Evolutionary conservation across 495 filamentous ascomycete genomes (phyloP).

Genomic region (Neurospora cerealis): DNA sequence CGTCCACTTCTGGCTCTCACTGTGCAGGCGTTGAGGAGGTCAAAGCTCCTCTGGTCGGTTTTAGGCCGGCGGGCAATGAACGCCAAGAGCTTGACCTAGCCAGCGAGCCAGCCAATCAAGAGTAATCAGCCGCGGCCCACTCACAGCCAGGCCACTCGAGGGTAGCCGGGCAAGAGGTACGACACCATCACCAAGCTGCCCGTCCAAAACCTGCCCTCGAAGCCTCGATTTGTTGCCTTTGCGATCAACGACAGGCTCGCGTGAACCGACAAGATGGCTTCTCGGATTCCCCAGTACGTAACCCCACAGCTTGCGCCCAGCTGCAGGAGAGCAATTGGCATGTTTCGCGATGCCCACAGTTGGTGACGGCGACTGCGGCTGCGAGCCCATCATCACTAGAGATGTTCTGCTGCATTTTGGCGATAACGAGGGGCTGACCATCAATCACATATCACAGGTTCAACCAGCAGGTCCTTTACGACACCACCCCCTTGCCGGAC

Average conservation of each 20-base stretch:
- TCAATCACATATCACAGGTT: slow-evolving; percentile 50
- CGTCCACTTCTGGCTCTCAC: neutral
- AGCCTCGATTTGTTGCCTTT: slow-evolving; percentile 2
- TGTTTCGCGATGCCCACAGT: neutral
- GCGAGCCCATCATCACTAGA: neutral
- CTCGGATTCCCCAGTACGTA: slow-evolving; percentile 41
- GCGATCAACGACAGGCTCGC: slow-evolving; percentile 15
- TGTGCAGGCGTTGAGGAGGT: neutral
- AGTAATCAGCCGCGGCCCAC: neutral
- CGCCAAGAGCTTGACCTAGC: neutral
- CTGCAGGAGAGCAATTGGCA: slow-evolving; percentile 14
- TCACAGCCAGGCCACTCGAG: neutral
- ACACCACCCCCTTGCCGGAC: slow-evolving; percentile 90
- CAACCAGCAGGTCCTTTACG: slow-evolving; percentile 83
- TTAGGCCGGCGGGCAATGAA: neutral
- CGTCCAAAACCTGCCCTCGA: neutral
- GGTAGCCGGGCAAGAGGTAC: neutral
- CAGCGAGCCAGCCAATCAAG: neutral
- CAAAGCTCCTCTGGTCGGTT: neutral
- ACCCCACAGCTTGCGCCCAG: neutral
- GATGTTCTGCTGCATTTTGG: neutral
- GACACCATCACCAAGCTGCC: neutral
- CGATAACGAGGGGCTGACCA: slow-evolving; percentile 8
- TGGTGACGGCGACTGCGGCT: neutral
- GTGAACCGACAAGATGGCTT: slow-evolving; percentile 35